Percentiles rank a stretch among this genome's conserved stretches.
These are phyloP conservation scores for Fusarium armeniacum DNA, from an alignment of 2,329 filamentous ascomycete species.

Conservation along the genomic window DNA sequence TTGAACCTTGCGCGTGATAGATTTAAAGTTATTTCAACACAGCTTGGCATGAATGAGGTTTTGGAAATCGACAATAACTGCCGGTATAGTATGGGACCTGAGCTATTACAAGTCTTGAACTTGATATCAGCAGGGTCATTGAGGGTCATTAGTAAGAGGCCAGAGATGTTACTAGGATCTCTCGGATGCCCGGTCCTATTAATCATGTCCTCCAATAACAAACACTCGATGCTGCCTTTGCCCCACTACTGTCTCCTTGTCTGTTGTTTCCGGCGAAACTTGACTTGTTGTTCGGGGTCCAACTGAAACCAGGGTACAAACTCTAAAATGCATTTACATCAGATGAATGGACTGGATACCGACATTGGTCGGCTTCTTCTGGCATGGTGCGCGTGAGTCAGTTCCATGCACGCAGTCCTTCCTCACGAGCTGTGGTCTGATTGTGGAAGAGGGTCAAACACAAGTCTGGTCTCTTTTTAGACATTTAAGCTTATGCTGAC, in stretches of 20 bases:
- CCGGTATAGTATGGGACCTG: neutral
- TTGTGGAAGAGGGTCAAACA: neutral
- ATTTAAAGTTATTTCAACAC: constrained; percentile 11
- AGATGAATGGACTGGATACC: neutral
- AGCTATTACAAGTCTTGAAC: neutral
- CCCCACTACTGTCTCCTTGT: neutral
- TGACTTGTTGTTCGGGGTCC: neutral
- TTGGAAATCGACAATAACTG: neutral
- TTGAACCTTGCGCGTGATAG: neutral
- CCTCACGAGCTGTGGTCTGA: neutral
- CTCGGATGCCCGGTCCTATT: neutral
- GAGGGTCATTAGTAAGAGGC: too few relatives aligned
- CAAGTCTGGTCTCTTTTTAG: neutral
- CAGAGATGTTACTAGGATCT: neutral
- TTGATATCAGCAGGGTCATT: neutral
- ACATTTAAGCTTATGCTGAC: neutral
- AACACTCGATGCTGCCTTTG: neutral
- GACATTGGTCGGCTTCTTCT: too few relatives aligned
- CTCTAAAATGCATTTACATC: neutral
- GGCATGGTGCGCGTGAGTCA: neutral
- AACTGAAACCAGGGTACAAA: constrained; percentile 3
- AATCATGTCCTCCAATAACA: neutral
- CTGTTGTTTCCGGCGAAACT: neutral
- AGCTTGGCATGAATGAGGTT: neutral
- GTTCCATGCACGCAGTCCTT: neutral